phyloP scores from a whole-genome alignment of 73 alveolate genomes.

The Chromera velia region DNA sequence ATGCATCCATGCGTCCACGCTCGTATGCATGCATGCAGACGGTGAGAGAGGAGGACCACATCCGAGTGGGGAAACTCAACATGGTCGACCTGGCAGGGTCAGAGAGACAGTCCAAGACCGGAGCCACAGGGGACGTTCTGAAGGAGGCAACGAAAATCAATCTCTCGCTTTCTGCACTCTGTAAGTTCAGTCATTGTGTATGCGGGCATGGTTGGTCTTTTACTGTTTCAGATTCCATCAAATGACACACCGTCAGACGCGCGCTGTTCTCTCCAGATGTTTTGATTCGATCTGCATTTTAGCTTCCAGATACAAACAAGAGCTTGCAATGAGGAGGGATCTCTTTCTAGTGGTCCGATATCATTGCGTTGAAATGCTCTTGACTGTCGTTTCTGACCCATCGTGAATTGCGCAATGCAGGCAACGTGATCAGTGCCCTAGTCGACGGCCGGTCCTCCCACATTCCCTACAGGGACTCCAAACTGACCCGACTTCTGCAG shows the following conservation, averaged over 20 bases:
- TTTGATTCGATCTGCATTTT: slow-evolving; percentile 58
- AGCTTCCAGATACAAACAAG: too few relatives aligned
- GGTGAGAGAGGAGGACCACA: slow-evolving; percentile 61
- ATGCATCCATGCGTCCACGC: too few relatives aligned
- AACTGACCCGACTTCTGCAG: slow-evolving; percentile 61
- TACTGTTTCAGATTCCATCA: too few relatives aligned
- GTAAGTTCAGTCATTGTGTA: too few relatives aligned
- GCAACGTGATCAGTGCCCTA: slow-evolving; percentile 20
- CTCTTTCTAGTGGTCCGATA: too few relatives aligned
- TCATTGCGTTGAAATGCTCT: too few relatives aligned
- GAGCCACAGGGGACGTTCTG: slow-evolving; percentile 74
- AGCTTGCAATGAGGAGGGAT: too few relatives aligned
- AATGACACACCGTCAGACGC: slow-evolving; percentile 71
- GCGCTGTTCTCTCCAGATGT: slow-evolving; percentile 61
- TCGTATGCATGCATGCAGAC: neutral
- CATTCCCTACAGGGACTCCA: slow-evolving; percentile 67
- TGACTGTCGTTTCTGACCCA: too few relatives aligned
- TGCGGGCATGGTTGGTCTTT: too few relatives aligned
- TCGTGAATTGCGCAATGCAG: too few relatives aligned
- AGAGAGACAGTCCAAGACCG: slow-evolving; percentile 73
- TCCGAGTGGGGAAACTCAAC: slow-evolving; percentile 83
- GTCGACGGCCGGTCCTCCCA: slow-evolving; percentile 52
- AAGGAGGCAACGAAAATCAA: slow-evolving; percentile 88
- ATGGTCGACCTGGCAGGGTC: slow-evolving; percentile 90
- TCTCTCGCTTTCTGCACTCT: slow-evolving; percentile 78